A percentile compares a stretch with the other conserved stretches of the same genome.
Conservation (phyloP, 164 flowering plant genomes). For the Protea cynaroides region DNA sequence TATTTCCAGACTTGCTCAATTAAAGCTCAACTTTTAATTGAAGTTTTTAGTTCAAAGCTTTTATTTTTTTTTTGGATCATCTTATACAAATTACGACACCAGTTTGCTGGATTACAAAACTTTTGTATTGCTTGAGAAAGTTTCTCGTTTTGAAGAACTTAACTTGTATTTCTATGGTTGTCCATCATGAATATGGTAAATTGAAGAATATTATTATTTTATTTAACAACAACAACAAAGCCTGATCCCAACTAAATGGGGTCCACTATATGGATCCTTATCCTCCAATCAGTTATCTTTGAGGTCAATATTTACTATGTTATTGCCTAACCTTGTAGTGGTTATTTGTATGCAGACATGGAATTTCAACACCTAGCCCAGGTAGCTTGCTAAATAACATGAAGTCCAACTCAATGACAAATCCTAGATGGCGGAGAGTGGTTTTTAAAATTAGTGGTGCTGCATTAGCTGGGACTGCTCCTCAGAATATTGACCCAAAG, state of each 20-base stretch:
- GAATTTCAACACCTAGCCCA: slow-evolving; percentile 28
- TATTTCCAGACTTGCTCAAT: no score
- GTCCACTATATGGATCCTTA: no score
- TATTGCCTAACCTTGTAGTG: background rate
- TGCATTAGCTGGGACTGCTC: slow-evolving; percentile 66
- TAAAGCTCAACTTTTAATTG: background rate
- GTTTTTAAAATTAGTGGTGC: slow-evolving; percentile 90
- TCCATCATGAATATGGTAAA: background rate
- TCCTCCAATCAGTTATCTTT: no score
- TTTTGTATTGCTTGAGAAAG: no score
- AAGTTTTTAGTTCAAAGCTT: background rate
- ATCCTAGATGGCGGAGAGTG: slow-evolving; percentile 81
- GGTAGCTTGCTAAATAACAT: slow-evolving; percentile 33
- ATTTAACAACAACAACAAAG: no score
- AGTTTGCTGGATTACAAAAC: no score
- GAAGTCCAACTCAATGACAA: slow-evolving; percentile 51
- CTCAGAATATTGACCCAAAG: slow-evolving; percentile 88
- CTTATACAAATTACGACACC: no score
- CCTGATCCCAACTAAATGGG: no score
- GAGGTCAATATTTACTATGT: no score
- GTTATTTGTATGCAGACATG: slow-evolving; percentile 35
- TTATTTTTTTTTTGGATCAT: no score
- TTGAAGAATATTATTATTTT: background rate
- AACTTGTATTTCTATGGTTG: background rate
- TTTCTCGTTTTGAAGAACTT: background rate